phyloP scores from a whole-genome alignment of 208 protist species.

The Leishmania tropica region DNA sequence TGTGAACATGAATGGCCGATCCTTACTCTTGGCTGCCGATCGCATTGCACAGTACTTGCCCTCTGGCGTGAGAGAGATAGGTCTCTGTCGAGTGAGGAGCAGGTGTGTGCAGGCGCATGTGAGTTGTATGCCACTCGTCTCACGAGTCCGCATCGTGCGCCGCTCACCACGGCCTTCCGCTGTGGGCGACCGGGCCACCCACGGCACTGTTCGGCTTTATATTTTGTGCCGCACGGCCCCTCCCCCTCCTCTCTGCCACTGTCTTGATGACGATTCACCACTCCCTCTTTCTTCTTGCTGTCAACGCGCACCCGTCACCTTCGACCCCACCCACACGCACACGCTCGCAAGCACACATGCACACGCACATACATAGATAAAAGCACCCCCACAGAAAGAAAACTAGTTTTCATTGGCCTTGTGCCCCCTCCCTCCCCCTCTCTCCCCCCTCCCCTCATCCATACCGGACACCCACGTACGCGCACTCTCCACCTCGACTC shows the following conservation, averaged over 20 bases:
- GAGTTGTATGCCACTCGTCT: background rate
- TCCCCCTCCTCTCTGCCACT: background rate
- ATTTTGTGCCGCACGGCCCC: background rate
- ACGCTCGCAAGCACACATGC: background rate
- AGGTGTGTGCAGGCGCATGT: background rate
- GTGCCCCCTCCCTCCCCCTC: background rate
- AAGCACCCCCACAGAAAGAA: background rate
- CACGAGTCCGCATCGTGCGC: background rate
- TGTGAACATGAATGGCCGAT: background rate
- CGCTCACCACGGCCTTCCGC: background rate
- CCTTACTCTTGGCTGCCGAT: background rate
- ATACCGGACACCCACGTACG: background rate
- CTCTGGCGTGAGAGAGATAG: background rate
- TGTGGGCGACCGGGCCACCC: background rate
- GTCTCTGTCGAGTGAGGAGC: background rate
- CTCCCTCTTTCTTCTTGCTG: background rate
- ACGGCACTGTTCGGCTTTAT: background rate
- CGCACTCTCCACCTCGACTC: background rate
- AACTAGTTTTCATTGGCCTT: background rate
- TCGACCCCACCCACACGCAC: background rate
- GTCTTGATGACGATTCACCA: background rate
- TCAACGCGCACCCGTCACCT: background rate
- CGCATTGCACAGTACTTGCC: background rate
- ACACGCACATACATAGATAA: constrained; percentile 1
- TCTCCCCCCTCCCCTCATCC: background rate